Percentiles rank a stretch among this genome's conserved stretches.
phyloP scores from a whole-genome alignment of 257 asterid species.

The Cordia subcordata region DNA sequence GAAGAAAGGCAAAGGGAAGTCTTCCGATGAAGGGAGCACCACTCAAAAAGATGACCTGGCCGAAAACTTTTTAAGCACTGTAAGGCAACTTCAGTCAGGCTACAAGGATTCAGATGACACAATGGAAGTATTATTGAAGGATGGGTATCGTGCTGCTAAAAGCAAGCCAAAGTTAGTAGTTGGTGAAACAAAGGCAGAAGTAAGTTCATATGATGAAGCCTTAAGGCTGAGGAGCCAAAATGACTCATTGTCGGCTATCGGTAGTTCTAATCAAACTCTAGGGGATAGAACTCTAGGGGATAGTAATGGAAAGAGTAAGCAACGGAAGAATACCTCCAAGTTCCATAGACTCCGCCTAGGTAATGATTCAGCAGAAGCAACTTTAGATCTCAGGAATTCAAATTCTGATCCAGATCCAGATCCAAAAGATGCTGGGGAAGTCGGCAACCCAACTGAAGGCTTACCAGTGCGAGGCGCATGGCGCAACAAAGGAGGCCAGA shows the following conservation, averaged over 20 bases:
- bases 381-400: constrained; percentile 39
- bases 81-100: constrained; percentile 59
- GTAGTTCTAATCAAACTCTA: constrained; percentile 30
- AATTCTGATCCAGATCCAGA: constrained; percentile 49
- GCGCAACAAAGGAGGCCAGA: constrained; percentile 89
- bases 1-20: constrained; percentile 61
- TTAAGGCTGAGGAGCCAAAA: constrained; percentile 27
- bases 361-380: constrained; percentile 59
- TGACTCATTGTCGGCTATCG: constrained; percentile 27
- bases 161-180: constrained; percentile 48
- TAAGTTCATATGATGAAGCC: constrained; percentile 25
- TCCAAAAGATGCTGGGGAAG: constrained; percentile 23
- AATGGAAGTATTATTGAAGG: constrained; percentile 72
- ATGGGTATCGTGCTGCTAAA: constrained; percentile 64
- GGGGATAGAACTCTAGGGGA: constrained; percentile 34
- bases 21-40: constrained; percentile 32
- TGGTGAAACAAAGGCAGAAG: constrained; percentile 28
- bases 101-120: constrained; percentile 49
- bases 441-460: constrained; percentile 28
- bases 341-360: constrained; percentile 81
- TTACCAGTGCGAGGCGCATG: constrained; percentile 74
- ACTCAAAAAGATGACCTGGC: constrained; percentile 38
- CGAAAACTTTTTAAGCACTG: constrained; percentile 48
- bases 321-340: constrained; percentile 75
- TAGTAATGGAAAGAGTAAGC: constrained; percentile 60